phyloP scores from a whole-genome alignment of 1,139 yeast species.

The Geotrichum phurueaensis region DNA sequence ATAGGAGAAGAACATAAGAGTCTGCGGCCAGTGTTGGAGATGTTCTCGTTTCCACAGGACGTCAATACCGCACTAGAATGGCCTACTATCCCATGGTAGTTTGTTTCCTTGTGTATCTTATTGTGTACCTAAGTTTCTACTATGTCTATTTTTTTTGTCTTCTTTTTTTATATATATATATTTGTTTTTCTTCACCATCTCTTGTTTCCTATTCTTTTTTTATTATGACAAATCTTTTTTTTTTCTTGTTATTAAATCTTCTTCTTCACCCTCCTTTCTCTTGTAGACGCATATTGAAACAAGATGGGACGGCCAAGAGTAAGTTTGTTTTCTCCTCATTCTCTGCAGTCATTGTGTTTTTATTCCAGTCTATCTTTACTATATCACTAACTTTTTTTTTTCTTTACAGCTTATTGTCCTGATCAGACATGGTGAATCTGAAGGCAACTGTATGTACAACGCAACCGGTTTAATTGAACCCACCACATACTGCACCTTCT shows the following conservation, averaged over 20 bases:
- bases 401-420: conserved; percentile 55
- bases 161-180: neutral
- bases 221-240: neutral
- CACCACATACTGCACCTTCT: neutral
- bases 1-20: too few relatives aligned
- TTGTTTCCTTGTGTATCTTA: neutral
- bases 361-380: neutral
- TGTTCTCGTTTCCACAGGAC: too few relatives aligned
- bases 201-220: neutral
- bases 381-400: conserved; percentile 7
- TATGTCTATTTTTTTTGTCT: neutral
- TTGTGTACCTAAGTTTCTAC: neutral
- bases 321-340: conserved; percentile 31
- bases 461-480: neutral
- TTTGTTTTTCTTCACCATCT: neutral
- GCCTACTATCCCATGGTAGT: too few relatives aligned
- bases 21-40: too few relatives aligned
- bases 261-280: neutral
- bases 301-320: conserved; percentile 57
- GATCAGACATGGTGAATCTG: conserved; percentile 87
- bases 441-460: conserved; percentile 54
- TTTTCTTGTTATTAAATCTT: neutral
- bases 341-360: neutral
- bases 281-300: neutral
- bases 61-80: too few relatives aligned